These are phyloP conservation scores for Nemania serpens DNA, from an alignment of 2,329 filamentous ascomycete species.

Conservation along the genomic window DNA sequence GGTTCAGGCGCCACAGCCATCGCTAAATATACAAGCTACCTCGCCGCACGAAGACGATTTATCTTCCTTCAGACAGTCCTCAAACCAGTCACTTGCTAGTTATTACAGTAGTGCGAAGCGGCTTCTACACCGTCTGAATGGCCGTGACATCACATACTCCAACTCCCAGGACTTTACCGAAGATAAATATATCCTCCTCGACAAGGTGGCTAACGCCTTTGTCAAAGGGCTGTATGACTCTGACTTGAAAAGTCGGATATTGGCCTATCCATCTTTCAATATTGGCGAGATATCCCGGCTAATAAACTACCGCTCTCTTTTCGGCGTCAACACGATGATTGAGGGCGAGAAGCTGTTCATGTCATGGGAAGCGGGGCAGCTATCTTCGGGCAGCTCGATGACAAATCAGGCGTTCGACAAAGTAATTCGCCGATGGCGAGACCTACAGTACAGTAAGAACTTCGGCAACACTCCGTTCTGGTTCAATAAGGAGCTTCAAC, in stretches of 20 bases:
- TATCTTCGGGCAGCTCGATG: conserved; percentile 39
- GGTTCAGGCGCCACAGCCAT: conserved; percentile 20
- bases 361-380: conserved; percentile 46
- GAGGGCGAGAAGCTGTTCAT: conserved; percentile 61
- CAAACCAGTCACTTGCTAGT: conserved; percentile 47
- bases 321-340: conserved; percentile 57
- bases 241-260: conserved; percentile 51
- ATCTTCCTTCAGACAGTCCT: conserved; percentile 47
- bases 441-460: conserved; percentile 45
- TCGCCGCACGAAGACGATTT: conserved; percentile 30
- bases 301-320: conserved; percentile 52
- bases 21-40: not conserved
- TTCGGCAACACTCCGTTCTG: conserved; percentile 53
- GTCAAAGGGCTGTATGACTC: conserved; percentile 57
- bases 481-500: conserved; percentile 59
- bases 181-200: conserved; percentile 54
- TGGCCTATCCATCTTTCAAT: conserved; percentile 53
- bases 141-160: conserved; percentile 55
- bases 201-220: conserved; percentile 58
- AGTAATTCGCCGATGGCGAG: conserved; percentile 52
- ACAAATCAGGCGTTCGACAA: conserved; percentile 45
- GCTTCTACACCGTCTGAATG: conserved; percentile 53
- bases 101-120: conserved; percentile 57
- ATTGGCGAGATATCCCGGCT: conserved; percentile 38
- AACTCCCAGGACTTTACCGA: conserved; percentile 50